Evolutionary conservation across 2,329 filamentous ascomycete species (phyloP).

Genomic region (Myriosclerotinia scirpicola): DNA sequence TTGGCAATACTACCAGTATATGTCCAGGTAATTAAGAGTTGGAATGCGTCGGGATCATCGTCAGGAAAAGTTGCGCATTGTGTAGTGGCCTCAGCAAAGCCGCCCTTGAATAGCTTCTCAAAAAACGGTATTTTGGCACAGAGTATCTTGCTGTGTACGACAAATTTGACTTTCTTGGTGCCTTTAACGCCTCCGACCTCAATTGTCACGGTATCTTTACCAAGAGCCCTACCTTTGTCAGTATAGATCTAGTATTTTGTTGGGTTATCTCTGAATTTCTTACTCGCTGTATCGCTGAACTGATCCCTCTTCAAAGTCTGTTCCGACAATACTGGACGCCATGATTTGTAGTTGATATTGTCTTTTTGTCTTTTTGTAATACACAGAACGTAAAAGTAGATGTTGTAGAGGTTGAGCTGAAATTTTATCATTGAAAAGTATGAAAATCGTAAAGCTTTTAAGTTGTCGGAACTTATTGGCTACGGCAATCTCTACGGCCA

Average conservation of each 20-base stretch:
- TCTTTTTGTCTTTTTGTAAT: no score
- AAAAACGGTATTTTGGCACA: slow-evolving; percentile 26
- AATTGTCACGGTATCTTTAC: slow-evolving; percentile 26
- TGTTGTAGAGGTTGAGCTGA: no score
- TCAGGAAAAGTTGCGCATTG: slow-evolving; percentile 21
- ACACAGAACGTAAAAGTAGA: no score
- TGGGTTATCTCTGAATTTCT: not conserved
- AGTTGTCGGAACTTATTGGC: no score
- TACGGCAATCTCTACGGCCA: no score
- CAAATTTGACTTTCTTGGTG: slow-evolving; percentile 1
- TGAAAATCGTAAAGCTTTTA: no score
- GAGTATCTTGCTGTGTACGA: slow-evolving; percentile 25
- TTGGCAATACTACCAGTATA: not conserved
- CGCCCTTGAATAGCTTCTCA: slow-evolving; percentile 22
- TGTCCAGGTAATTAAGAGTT: slow-evolving; percentile 15
- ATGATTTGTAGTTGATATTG: not conserved
- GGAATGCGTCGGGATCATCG: slow-evolving; percentile 7
- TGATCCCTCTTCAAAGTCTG: not conserved
- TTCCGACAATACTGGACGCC: not conserved
- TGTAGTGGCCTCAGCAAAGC: slow-evolving; percentile 17
- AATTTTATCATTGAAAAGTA: no score
- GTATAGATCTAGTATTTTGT: not conserved
- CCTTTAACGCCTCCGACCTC: slow-evolving; percentile 24
- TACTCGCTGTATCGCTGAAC: not conserved
- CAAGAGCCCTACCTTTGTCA: not conserved